Base-by-base conservation (phyloP, 129 eudicot genomes). In the Lactuca sativa region DNA sequence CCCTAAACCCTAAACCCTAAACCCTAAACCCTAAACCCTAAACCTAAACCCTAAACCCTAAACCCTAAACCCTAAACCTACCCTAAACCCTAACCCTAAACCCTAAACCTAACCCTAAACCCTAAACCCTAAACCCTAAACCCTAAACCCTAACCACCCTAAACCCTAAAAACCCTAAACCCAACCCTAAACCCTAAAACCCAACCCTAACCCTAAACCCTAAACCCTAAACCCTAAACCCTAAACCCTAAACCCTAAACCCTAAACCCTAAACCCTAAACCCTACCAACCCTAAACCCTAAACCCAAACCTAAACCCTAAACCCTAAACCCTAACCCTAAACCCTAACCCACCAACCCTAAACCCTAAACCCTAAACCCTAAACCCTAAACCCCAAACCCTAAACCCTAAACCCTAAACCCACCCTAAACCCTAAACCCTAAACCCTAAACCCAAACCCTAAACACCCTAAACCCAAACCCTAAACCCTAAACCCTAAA, bases 211-310 rank as follows among this genome's bases (percentile, higher is more conserved):
- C 8, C 57, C 57, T 17, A 14, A 52, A 51, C 18, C 57, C 57
- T n/a, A 13, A 52, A 11, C 18, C 57, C 18, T 5, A 5, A 52
- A 52, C 18, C 57, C 57, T 6, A 14, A 52, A 52, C 17, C 57
- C 25, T 6, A 17, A 55, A 55, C 59, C 58, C 59, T 55, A 55
- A 55, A 55, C 59, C 59, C 59, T 55, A 55, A 55, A 55, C 59
- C 59, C 59, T n/a, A 53, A 53, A 53, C 59, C 59, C 59, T 52
- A 55, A 55, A 55, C 59, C 59, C 59, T 55, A 55, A 55, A 55
- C 32, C 59, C 59, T 55, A 17, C 15, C 16, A 55, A 16, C 32
- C 59, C 59, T 11, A 55, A 55, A 4, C 59, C 59, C 32, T 16
- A 55, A 16, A 16, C 59, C 57, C 18, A 52, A 52, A 21, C 59